Conservation (phyloP, 495 filamentous ascomycete species). For the Penicillium maclennaniae region DNA sequence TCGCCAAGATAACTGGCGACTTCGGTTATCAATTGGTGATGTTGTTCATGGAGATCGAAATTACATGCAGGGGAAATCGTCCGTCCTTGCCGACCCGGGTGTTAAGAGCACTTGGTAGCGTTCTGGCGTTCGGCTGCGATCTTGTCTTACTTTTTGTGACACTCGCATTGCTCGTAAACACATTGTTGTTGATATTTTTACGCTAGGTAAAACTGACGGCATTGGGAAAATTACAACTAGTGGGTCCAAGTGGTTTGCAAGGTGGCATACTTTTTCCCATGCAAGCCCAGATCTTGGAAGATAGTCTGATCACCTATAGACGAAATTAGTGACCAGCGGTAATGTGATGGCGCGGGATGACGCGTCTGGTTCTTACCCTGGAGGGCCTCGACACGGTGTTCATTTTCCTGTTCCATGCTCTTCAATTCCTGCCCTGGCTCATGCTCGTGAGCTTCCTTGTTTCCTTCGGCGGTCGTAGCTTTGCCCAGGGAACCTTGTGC, state of each 20-base stretch:
- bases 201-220: background rate
- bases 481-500: slow-evolving; percentile 56
- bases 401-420: slow-evolving; percentile 59
- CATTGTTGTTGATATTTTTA: background rate
- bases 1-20: slow-evolving; percentile 3
- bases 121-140: background rate
- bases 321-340: background rate
- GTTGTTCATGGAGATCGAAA: background rate
- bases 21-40: slow-evolving; percentile 11
- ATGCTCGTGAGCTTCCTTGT: slow-evolving; percentile 56
- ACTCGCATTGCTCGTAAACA: background rate
- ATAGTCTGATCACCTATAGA: slow-evolving; percentile 48
- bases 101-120: background rate
- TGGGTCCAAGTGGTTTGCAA: slow-evolving; percentile 49
- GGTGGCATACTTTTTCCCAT: slow-evolving; percentile 49
- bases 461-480: slow-evolving; percentile 56
- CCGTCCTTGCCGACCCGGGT: background rate
- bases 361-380: slow-evolving; percentile 36
- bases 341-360: background rate
- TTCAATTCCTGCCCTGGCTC: slow-evolving; percentile 58
- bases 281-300: slow-evolving; percentile 50
- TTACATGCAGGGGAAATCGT: background rate
- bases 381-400: slow-evolving; percentile 53
- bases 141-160: background rate
- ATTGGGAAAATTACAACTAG: background rate